Conservation (phyloP, 805 yeast species). For the Yamadazyma philogaea region DNA sequence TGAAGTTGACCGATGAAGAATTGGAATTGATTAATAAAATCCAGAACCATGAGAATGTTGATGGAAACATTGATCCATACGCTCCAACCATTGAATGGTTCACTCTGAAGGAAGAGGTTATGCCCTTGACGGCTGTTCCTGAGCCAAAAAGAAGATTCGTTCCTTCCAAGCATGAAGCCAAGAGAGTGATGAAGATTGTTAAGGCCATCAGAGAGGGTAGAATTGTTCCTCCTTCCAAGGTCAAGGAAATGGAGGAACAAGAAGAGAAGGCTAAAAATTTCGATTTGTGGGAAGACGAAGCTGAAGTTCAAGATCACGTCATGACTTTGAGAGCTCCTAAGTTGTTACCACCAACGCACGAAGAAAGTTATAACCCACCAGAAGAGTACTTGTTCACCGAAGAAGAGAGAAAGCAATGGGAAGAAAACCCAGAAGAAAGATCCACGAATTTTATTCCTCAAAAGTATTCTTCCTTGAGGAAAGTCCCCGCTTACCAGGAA, state of each 20-base stretch:
- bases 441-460: slow-evolving; percentile 78
- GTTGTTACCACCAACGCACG: slow-evolving; percentile 92
- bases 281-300: slow-evolving; percentile 79
- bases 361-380: slow-evolving; percentile 96
- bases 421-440: slow-evolving; percentile 72
- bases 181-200: slow-evolving; percentile 93
- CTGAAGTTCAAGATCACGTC: slow-evolving; percentile 61
- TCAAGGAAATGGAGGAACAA: slow-evolving; percentile 49
- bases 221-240: slow-evolving; percentile 70
- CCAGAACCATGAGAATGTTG: slow-evolving; percentile 81
- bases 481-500: slow-evolving; percentile 90
- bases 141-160: slow-evolving; percentile 97
- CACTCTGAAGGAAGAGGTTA: slow-evolving; percentile 73
- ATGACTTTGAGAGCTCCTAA: slow-evolving; percentile 96
- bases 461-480: slow-evolving; percentile 76
- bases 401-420: slow-evolving; percentile 74
- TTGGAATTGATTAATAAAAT: slow-evolving; percentile 82
- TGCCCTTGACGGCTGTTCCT: slow-evolving; percentile 91
- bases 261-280: slow-evolving; percentile 48
- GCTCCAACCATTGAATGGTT: slow-evolving; percentile 97
- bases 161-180: slow-evolving; percentile 96
- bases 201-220: slow-evolving; percentile 95
- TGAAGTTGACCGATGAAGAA: slow-evolving; percentile 84
- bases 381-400: slow-evolving; percentile 82
- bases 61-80: slow-evolving; percentile 77